phyloP scores from a whole-genome alignment of 306 rosid species.

The Quercus rubra region DNA sequence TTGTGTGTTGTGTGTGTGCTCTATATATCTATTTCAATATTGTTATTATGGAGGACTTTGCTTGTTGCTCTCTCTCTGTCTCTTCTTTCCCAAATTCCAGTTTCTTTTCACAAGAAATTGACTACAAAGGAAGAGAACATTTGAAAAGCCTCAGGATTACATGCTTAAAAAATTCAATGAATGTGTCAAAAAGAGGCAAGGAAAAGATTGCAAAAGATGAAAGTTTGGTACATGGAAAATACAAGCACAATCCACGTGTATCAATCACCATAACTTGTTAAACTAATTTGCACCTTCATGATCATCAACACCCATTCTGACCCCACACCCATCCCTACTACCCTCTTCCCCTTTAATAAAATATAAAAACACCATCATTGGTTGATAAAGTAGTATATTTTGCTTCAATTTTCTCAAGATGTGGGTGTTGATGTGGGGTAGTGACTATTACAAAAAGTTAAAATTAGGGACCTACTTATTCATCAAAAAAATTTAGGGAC shows the following conservation, averaged over 20 bases:
- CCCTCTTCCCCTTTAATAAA: neutral
- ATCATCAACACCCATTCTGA: neutral
- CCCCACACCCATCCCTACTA: neutral
- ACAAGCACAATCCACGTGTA: slow-evolving; percentile 13
- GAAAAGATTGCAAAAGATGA: slow-evolving; percentile 18
- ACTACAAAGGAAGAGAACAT: slow-evolving; percentile 30
- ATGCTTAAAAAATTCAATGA: slow-evolving; percentile 21
- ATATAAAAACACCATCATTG: neutral
- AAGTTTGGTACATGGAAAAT: slow-evolving; percentile 13
- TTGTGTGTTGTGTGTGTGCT: neutral
- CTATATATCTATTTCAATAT: slow-evolving; percentile 30
- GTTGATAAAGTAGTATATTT: neutral
- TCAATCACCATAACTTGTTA: neutral
- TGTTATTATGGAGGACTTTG: slow-evolving; percentile 12
- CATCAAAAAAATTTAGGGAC: neutral
- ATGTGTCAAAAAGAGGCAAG: slow-evolving; percentile 19
- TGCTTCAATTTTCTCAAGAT: neutral
- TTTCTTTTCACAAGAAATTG: slow-evolving; percentile 28
- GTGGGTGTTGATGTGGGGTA: neutral
- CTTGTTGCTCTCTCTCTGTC: slow-evolving; percentile 19
- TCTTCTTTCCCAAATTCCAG: slow-evolving; percentile 14
- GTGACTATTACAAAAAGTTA: slow-evolving; percentile 2
- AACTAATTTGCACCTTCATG: neutral
- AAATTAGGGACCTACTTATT: slow-evolving; percentile 2
- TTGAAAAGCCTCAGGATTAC: slow-evolving; percentile 17